Evolutionary conservation across 2,329 filamentous ascomycete genomes (phyloP).

Genomic region (Zopfia rhizophila): DNA sequence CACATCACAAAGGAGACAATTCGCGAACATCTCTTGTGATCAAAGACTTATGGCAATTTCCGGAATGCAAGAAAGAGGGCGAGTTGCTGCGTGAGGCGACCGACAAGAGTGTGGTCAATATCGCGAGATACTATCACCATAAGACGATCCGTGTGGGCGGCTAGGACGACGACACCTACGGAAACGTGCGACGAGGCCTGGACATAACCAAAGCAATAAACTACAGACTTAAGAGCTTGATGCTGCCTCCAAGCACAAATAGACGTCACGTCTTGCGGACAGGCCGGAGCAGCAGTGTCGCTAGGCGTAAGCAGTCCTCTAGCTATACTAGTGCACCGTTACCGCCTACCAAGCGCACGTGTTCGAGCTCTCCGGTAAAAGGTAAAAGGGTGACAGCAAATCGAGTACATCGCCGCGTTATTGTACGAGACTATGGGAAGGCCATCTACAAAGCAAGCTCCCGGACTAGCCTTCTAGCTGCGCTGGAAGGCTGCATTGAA

Average conservation of each 20-base stretch:
- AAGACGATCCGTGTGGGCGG: conserved; percentile 52
- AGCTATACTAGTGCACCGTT: conserved; percentile 18
- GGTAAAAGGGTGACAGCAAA: conserved; percentile 36
- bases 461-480: conserved; percentile 46
- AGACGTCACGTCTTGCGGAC: conserved; percentile 25
- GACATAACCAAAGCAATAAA: conserved; percentile 47
- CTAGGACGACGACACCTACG: conserved; percentile 47
- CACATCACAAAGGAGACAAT: conserved; percentile 48
- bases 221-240: conserved; percentile 38
- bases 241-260: conserved; percentile 30
- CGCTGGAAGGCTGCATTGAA: conserved; percentile 51
- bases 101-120: conserved; percentile 48
- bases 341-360: conserved; percentile 20
- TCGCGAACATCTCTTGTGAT: conserved; percentile 51
- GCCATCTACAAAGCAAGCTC: conserved; percentile 56
- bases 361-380: conserved; percentile 21
- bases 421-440: conserved; percentile 55
- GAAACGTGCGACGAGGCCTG: conserved; percentile 44
- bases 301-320: conserved; percentile 24
- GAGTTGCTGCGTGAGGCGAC: conserved; percentile 52
- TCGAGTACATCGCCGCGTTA: conserved; percentile 54
- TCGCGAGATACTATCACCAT: conserved; percentile 57
- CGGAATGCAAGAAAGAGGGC: conserved; percentile 56
- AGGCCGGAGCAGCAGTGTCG: conserved; percentile 22
- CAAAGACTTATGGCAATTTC: conserved; percentile 60